Evolutionary conservation across 2,329 filamentous ascomycete species (phyloP).

Genomic region (Paracorniculantispora psalliotae): DNA sequence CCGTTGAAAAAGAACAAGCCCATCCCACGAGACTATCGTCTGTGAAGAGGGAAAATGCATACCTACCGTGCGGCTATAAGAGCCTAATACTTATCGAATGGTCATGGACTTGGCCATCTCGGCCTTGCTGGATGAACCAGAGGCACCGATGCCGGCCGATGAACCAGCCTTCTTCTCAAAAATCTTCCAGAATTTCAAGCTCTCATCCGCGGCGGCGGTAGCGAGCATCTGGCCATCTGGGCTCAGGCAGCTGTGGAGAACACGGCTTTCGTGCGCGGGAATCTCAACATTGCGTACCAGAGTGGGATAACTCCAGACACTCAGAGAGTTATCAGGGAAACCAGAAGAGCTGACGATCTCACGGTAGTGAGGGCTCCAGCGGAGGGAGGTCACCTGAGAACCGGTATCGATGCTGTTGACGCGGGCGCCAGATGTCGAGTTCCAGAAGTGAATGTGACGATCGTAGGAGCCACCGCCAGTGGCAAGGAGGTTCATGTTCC

Average conservation of each 20-base stretch:
- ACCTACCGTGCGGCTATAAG: slow-evolving; percentile 38
- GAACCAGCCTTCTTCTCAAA: slow-evolving; percentile 95
- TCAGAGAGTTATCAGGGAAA: slow-evolving; percentile 98
- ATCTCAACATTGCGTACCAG: slow-evolving; percentile 97
- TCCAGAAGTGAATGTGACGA: slow-evolving; percentile 99
- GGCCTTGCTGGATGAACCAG: slow-evolving; percentile 70
- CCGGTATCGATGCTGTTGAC: slow-evolving; percentile 99
- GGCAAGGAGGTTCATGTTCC: slow-evolving; percentile 95
- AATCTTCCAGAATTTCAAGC: slow-evolving; percentile 99
- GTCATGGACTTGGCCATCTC: slow-evolving; percentile 94
- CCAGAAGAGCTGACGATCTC: slow-evolving; percentile 97
- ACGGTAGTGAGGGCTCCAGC: slow-evolving; percentile 95
- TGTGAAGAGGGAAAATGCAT: slow-evolving; percentile 37
- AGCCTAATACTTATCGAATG: slow-evolving; percentile 57
- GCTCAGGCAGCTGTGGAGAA: slow-evolving; percentile 93
- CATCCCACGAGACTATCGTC: slow-evolving; percentile 30
- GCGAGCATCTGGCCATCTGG: slow-evolving; percentile 97
- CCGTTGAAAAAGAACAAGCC: slow-evolving; percentile 44
- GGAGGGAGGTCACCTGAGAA: slow-evolving; percentile 91
- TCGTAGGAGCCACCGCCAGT: slow-evolving; percentile 96
- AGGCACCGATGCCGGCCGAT: slow-evolving; percentile 57
- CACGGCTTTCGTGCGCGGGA: slow-evolving; percentile 91
- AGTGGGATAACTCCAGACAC: slow-evolving; percentile 98
- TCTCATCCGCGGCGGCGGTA: slow-evolving; percentile 92
- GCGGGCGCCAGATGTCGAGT: slow-evolving; percentile 92